Base-by-base conservation (phyloP, 2,329 filamentous ascomycete species). In the Daldinia eschscholtzii region DNA sequence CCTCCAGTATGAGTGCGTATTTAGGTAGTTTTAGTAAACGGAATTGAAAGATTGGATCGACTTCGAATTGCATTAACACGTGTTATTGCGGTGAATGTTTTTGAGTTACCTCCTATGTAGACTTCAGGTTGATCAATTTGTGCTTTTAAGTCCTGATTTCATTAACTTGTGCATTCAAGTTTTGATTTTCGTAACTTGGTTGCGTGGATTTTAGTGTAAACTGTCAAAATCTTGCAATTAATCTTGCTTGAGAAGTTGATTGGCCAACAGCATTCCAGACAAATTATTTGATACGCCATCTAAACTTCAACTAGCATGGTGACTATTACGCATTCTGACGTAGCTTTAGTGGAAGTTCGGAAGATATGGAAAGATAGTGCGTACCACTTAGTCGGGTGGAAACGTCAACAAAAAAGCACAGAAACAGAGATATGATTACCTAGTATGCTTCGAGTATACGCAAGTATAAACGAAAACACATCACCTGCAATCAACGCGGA, bases 311-410 rank as follows among this genome's bases (percentile, higher is more conserved):
- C 15, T 50, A 50, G 46, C 6, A 50, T 30, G 7, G n/a, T 30
- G 15, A 52, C 28, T 26, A 33, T 33, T 52, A 52, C 46, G 46
- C 15, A 52, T 52, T 52, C 46, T 52, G 46, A 52, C 46, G 46
- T 52, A 52, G 46, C 26, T 15, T 7, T 15, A 26, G 26, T 33
- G 26, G 46, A 1, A 18, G 46, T 33, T 52, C 46, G 46, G 46
- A 52, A 52, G 13, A 30, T 52, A 35, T 7, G 46, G 33, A 52
- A 15, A 30, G 33, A 35, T 7, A 9, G 33, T 35, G 33, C 9
- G 46, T 33, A 52, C 46, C 46, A 33, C 26, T 52, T 33, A 6
- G 26, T 9, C 33, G 46, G 46, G 46, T 33, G n/a, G 10, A 4
- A 26, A 52, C 46, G 5, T 52, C 13, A 33, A 18, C 15, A 28